Percentiles rank a stretch among this genome's conserved stretches.
These are phyloP conservation scores for Malania oleifera DNA, from an alignment of 164 flowering plant species.

Conservation along the genomic window DNA sequence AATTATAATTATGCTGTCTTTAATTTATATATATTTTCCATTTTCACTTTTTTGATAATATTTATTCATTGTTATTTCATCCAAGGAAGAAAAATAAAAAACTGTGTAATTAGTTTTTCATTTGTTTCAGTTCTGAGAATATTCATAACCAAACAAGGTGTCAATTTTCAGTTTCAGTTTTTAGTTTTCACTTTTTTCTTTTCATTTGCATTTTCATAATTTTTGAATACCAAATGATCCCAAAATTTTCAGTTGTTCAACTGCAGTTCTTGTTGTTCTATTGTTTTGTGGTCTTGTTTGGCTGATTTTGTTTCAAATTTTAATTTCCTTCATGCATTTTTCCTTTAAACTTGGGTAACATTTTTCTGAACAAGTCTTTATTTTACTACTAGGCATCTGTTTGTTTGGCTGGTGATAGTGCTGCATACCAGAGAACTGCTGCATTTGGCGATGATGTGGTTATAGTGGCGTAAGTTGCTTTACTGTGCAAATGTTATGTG, in stretches of 20 bases:
- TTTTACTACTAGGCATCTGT: conserved; percentile 49
- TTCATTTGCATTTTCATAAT: too few species aligned
- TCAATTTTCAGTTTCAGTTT: background rate
- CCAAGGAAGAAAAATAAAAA: too few species aligned
- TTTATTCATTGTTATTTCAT: too few species aligned
- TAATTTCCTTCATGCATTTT: background rate
- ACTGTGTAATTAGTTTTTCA: too few species aligned
- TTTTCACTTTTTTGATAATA: too few species aligned
- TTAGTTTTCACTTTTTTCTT: background rate
- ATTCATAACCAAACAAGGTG: too few species aligned
- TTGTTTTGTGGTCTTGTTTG: background rate
- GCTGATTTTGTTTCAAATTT: background rate
- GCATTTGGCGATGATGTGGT: conserved; percentile 89
- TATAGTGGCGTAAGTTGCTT: conserved; percentile 79
- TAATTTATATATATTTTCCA: too few species aligned
- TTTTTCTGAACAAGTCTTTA: background rate
- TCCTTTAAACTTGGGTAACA: background rate
- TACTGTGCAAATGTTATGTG: background rate
- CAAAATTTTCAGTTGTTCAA: background rate
- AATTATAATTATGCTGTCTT: too few species aligned
- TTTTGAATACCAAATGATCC: background rate
- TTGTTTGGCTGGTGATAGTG: conserved; percentile 77
- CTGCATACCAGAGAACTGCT: conserved; percentile 62
- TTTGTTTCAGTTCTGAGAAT: too few species aligned
- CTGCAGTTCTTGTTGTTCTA: background rate